Base-by-base conservation (phyloP, 805 yeast genomes). In the Candida fluviatilis region DNA sequence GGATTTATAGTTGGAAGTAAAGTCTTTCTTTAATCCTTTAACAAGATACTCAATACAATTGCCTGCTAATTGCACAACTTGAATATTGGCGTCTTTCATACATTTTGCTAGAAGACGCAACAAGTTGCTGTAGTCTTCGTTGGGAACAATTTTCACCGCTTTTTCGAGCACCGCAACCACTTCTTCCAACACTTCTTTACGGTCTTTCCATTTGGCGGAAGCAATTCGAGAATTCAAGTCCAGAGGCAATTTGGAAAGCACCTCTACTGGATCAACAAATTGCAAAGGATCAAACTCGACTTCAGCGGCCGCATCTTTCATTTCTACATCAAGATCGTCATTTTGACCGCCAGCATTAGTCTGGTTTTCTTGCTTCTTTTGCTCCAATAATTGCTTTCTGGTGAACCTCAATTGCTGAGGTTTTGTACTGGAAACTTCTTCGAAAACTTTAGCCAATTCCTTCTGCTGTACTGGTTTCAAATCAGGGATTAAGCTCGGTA, bases 391-490 rank as follows among this genome's bases (percentile, higher is more conserved):
- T 72, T 19, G 59, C 66, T 44, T 74, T 72, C 71, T 69, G 16
- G 87, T 67, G 12, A 71, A 60, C 47, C 91, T 63, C 35, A 68
- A 67, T 48, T 83, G 91, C 2, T 55, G 62, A 1, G 79, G 78
- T 1, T 31, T 25, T 2, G 53, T 50, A 31, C 52, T 64, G 36
- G 62, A 60, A 6, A 73, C 71, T 27, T 69, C 72, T 31, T 72
- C 83, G 56, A 91, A 87, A 18, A 78, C 80, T 25, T 78, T 76
- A 5, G 77, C 69, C 41, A 91, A 70, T 54, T 90, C 98, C 46
- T 82, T 84, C 60, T 87, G 91, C 58, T 91, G 98, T 15, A 89
- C 87, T 0, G 96, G 95, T 56, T 91, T 93, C 61, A 93, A 71
- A 18, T 78, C 79, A 2, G 82, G 75, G 39, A 87, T 75, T 28